Conservation (phyloP, 768 basidiomycete species). For the Phaeotremella fagi region DNA sequence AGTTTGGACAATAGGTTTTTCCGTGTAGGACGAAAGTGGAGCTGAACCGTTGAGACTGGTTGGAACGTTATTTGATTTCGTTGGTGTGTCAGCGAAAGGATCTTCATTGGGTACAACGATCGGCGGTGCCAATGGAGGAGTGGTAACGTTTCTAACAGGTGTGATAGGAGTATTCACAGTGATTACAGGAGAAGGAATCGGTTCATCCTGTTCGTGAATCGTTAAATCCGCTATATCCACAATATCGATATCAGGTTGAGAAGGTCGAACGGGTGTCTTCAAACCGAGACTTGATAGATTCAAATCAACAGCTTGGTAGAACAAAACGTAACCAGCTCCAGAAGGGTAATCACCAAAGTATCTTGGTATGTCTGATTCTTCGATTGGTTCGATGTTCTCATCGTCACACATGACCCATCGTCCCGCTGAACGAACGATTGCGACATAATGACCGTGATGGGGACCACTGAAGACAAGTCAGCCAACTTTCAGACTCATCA, state of each 20-base stretch:
- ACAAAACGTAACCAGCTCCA: conserved; percentile 91
- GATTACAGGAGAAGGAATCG: background rate
- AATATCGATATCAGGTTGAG: background rate
- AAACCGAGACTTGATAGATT: conserved; percentile 69
- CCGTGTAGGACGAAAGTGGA: background rate
- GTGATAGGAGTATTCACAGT: background rate
- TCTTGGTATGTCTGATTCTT: conserved; percentile 81
- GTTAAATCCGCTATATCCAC: background rate
- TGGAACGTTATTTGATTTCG: background rate
- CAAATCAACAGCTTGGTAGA: conserved; percentile 90
- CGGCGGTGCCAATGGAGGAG: conserved; percentile 2
- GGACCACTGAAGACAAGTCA: conserved; percentile 63
- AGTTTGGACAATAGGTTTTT: conserved; percentile 2
- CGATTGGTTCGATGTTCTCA: conserved; percentile 79
- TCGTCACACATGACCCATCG: conserved; percentile 94
- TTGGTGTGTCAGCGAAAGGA: background rate
- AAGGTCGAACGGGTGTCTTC: conserved; percentile 38
- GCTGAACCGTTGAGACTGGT: background rate
- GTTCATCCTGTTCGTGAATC: background rate
- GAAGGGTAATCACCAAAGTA: conserved; percentile 81
- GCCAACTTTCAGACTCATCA: conserved; percentile 31
- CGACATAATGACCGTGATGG: conserved; percentile 97
- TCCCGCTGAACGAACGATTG: conserved; percentile 79
- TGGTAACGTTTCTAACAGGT: background rate
- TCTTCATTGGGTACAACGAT: conserved; percentile 1